Percentiles rank a stretch among this genome's conserved stretches.
These are phyloP conservation scores for Leucocoprinus leucothites DNA, from an alignment of 768 basidiomycete species.

Conservation along the genomic window DNA sequence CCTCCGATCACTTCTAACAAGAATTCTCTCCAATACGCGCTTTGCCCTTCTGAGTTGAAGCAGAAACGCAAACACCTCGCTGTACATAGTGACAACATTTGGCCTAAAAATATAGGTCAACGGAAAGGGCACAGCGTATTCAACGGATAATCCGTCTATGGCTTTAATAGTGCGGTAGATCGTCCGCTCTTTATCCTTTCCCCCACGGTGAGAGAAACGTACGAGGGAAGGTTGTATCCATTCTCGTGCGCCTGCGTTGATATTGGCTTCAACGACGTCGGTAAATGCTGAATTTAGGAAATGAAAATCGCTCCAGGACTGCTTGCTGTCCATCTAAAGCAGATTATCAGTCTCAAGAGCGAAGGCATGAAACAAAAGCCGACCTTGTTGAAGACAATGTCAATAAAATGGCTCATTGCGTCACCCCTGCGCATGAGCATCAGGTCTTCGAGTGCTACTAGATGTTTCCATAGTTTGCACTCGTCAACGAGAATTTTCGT, in stretches of 20 bases:
- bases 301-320: slow-evolving; percentile 79
- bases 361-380: slow-evolving; percentile 5
- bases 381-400: slow-evolving; percentile 74
- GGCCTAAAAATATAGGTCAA: slow-evolving; percentile 75
- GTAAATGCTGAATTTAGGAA: slow-evolving; percentile 77
- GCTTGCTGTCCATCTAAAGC: slow-evolving; percentile 67
- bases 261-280: slow-evolving; percentile 55
- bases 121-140: slow-evolving; percentile 82
- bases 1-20: slow-evolving; percentile 51
- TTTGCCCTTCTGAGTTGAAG: slow-evolving; percentile 76
- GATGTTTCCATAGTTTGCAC: slow-evolving; percentile 61
- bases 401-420: slow-evolving; percentile 68
- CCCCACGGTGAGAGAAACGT: slow-evolving; percentile 64
- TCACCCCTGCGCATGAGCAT: slow-evolving; percentile 81
- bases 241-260: slow-evolving; percentile 32
- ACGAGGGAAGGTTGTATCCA: slow-evolving; percentile 72
- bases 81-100: slow-evolving; percentile 51
- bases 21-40: slow-evolving; percentile 62
- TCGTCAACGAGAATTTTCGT: slow-evolving; percentile 61
- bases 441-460: slow-evolving; percentile 62
- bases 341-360: neutral
- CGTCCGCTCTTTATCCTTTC: slow-evolving; percentile 40
- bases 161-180: slow-evolving; percentile 56
- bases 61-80: slow-evolving; percentile 66
- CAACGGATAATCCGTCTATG: slow-evolving; percentile 65